Base-by-base conservation (phyloP, 768 basidiomycete species). In the Russula foetens region DNA sequence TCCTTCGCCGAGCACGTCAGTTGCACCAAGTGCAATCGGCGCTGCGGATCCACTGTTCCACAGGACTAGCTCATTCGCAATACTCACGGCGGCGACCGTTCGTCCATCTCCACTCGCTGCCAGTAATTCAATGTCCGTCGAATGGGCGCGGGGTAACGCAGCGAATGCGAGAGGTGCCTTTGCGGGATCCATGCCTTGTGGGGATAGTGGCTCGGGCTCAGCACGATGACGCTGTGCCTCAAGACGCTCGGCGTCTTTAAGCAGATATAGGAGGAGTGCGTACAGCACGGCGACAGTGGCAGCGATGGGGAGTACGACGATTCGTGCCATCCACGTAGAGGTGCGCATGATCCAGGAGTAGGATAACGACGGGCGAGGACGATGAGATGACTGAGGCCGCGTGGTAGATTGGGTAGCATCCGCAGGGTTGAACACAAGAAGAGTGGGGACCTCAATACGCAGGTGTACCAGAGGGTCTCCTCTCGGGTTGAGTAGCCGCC, bases 231-330 rank as follows among this genome's bases (percentile, higher is more conserved):
- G 79, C 67, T 94, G 92, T 3, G 90, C 88, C 67, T 94, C 94
- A 38, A 97, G 79, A 0, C 94, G 81, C 60, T 99, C 94, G 0
- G 92, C 84, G 65, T 96, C 87, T 75, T 95, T 96, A 62, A 98
- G 76, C 2, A 99, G 78, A 69, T 94, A 94, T 11, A 92, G 77
- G 8, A 96, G 76, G 12, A 98, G 73, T 8, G 81, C 78, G 70
- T 89, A 98, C 11, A 98, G 77, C 4, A 81, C 71, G 26, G 79
- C 74, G 7, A 88, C 90, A 0, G 95, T 96, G 6, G 78, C 77
- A 8, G 83, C 81, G 69, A 97, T 95, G 0, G 96, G 96, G 0
- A 94, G 72, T 2, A 92, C 75, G 71, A 98, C 83, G 63, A 95
- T 88, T 72, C 90, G 90, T 67, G 87, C 65, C 26, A 91, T 71